These are phyloP conservation scores for Lachancea meyersii DNA, from an alignment of 805 yeast genomes.

Conservation along the genomic window DNA sequence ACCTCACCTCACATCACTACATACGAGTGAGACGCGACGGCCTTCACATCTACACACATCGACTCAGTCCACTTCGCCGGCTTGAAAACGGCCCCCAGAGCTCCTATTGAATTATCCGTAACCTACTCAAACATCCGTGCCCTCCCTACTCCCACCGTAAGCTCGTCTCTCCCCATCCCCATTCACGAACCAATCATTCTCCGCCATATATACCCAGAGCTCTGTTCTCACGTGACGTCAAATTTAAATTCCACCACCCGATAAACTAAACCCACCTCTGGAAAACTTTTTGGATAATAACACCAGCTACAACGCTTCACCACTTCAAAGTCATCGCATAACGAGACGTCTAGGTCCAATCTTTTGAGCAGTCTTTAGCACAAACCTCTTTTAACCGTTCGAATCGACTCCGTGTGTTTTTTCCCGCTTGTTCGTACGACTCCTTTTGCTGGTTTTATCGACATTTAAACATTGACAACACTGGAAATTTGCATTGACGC, in stretches of 20 bases:
- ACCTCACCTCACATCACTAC: not conserved
- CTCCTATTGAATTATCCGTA: too few species aligned
- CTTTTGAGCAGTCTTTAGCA: not conserved
- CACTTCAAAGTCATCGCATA: too few species aligned
- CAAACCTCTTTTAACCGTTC: too few species aligned
- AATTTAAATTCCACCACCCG: not conserved
- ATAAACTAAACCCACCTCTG: not conserved
- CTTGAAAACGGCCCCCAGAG: too few species aligned
- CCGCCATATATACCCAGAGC: not conserved
- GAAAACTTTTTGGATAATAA: slow-evolving; percentile 1
- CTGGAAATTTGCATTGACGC: too few species aligned
- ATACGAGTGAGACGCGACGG: not conserved
- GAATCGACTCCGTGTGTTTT: not conserved
- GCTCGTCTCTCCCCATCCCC: not conserved
- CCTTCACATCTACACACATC: too few species aligned
- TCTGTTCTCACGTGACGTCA: not conserved
- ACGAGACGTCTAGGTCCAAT: not conserved
- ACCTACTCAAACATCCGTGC: too few species aligned
- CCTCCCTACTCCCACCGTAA: too few species aligned
- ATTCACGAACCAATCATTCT: slow-evolving; percentile 8
- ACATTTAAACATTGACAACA: not conserved
- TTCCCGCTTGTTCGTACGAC: not conserved
- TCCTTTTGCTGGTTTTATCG: not conserved
- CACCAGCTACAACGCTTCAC: not conserved
- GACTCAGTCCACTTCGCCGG: too few species aligned